Percentiles rank a stretch among this genome's conserved stretches.
Conservation (phyloP, 345 rosid genomes). For the Arabidopsis thaliana region DNA sequence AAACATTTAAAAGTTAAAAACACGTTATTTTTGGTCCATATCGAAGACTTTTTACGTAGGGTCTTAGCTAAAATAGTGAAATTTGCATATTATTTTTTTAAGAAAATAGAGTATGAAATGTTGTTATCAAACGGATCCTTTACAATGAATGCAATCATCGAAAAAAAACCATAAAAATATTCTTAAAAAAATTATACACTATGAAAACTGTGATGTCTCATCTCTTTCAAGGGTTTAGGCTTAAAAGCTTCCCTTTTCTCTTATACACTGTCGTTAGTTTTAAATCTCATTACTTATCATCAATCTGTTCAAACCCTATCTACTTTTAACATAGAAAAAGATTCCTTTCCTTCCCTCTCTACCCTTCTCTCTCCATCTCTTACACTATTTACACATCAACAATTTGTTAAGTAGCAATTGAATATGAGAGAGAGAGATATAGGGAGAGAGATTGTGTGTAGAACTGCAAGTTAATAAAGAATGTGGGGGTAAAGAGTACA, state of each 20-base stretch:
- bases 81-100: not conserved
- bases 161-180: constrained; percentile 4
- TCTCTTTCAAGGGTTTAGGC: constrained; percentile 42
- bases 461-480: constrained; percentile 48
- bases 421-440: constrained; percentile 31
- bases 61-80: constrained; percentile 32
- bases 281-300: constrained; percentile 46
- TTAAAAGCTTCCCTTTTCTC: constrained; percentile 34
- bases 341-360: constrained; percentile 30
- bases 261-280: constrained; percentile 41
- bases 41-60: constrained; percentile 18
- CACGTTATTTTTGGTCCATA: constrained; percentile 26
- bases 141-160: constrained; percentile 44
- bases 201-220: constrained; percentile 37
- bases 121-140: constrained; percentile 46
- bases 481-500: constrained; percentile 45
- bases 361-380: constrained; percentile 28
- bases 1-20: not conserved
- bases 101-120: constrained; percentile 30
- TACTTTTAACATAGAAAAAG: constrained; percentile 45
- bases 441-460: constrained; percentile 28
- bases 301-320: constrained; percentile 43
- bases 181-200: not conserved
- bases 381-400: constrained; percentile 27
- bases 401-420: constrained; percentile 40